A percentile compares a stretch with the other conserved stretches of the same genome.
Evolutionary conservation across 345 rosid species (phyloP).

Genomic region (Populus pruinosa): DNA sequence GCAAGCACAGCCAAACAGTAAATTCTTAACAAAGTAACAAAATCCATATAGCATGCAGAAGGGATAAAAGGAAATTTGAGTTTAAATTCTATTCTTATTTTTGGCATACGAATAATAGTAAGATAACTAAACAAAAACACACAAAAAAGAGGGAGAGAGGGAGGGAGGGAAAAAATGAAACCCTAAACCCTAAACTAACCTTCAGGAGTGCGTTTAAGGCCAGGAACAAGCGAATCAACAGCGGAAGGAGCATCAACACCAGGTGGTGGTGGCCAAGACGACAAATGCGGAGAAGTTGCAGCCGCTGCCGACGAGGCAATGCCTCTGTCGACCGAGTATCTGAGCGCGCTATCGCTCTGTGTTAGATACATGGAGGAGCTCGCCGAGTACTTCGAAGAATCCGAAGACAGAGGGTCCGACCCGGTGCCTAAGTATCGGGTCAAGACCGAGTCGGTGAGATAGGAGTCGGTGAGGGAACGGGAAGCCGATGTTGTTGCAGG

Average conservation of each 20-base stretch:
- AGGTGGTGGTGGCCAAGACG: slow-evolving; percentile 27
- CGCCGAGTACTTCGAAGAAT: slow-evolving; percentile 15
- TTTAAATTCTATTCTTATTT: not conserved
- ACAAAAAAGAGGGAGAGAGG: not conserved
- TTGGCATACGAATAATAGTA: not conserved
- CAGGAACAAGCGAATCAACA: slow-evolving; percentile 40
- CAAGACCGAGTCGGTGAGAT: not conserved
- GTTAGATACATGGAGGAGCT: slow-evolving; percentile 14
- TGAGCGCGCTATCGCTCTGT: slow-evolving; percentile 8
- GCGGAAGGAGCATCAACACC: slow-evolving; percentile 35
- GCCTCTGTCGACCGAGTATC: slow-evolving; percentile 17
- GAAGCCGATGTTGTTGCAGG: not conserved
- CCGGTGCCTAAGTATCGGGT: not conserved
- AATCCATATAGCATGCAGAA: not conserved
- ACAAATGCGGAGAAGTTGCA: slow-evolving; percentile 2
- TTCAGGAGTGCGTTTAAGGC: slow-evolving; percentile 58
- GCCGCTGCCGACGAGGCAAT: slow-evolving; percentile 6
- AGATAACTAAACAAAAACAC: not conserved
- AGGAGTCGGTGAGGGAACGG: not conserved
- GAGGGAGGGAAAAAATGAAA: not conserved
- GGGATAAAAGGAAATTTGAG: not conserved
- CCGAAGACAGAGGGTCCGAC: slow-evolving; percentile 4
- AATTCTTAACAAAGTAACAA: not conserved
- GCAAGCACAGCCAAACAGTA: not conserved
- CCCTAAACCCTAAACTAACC: slow-evolving; percentile 25